Base-by-base conservation (phyloP, 345 rosid species). In the Erucastrum elatum region DNA sequence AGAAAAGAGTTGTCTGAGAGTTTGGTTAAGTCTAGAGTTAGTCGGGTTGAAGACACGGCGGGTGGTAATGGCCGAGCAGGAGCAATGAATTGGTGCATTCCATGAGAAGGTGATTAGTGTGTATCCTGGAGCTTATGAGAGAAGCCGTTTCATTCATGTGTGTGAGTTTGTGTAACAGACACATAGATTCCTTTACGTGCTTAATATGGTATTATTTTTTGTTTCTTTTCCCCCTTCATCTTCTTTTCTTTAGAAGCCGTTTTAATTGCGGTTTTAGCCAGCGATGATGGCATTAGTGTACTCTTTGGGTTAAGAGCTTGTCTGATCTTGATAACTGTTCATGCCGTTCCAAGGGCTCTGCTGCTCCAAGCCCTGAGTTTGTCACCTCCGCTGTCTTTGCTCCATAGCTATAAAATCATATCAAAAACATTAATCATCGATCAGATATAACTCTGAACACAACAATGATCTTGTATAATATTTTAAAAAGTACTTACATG, bases 311-410 rank as follows among this genome's bases (percentile, higher is more conserved):
- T 90, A 34, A 94, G 80, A 60, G 92, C 94, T 84, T 88, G 70
- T 56, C 95, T 84, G 39, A 94, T 80, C 82, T 94, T 94, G 71
- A 88, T 90, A 67, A 85, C 88, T 13, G 95, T 80, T 96, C 97
- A 94, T n/a, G 97, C 98, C 1, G 93, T 85, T 41, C 96, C 96
- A 53, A 92, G 1, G 27, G 96, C 64, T 97, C 98, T 64, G 97
- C 94, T 37, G 97, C 96, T 72, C 59, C 85, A 49, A 94, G 91
- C 78, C 97, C 91, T 81, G 91, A 92, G 35, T 82, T 80, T 53
- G 97, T 85, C 12, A 94, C 94, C 46, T 85, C 72, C 21, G 90
- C 96, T 62, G 94, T 90, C 78, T 89, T 86, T 67, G 87, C 94
- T 27, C 98, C 94, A 70, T 94, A 90, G 79, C 98, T 92, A 80